Evolutionary conservation across 1,284 basidiomycete genomes (phyloP).

Genomic region (Lentinus polychrous): DNA sequence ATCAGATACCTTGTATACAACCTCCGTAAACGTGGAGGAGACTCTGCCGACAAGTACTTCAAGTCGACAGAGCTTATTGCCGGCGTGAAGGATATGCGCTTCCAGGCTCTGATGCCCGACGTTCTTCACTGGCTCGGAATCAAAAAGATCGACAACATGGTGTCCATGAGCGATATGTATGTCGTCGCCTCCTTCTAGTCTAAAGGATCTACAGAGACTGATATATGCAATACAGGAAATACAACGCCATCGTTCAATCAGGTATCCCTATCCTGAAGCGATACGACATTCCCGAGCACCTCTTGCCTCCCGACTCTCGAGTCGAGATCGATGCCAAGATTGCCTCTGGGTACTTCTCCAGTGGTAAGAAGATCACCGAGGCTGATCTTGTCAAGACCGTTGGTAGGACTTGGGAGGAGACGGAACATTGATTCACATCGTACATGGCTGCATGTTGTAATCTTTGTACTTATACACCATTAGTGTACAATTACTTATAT

Average conservation of each 20-base stretch:
- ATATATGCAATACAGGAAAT: slow-evolving; percentile 63
- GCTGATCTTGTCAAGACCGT: slow-evolving; percentile 81
- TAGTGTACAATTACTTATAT: no score
- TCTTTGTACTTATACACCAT: no score
- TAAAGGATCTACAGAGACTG: background rate
- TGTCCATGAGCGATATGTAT: slow-evolving; percentile 88
- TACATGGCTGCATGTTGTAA: no score
- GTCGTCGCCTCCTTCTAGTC: slow-evolving; percentile 15
- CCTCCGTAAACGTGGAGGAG: slow-evolving; percentile 89
- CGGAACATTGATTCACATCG: slow-evolving; percentile 48
- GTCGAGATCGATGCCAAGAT: slow-evolving; percentile 97
- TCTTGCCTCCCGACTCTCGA: slow-evolving; percentile 86
- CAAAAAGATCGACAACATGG: slow-evolving; percentile 82
- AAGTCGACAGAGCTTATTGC: slow-evolving; percentile 90
- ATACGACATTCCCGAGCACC: slow-evolving; percentile 82
- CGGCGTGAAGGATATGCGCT: slow-evolving; percentile 93
- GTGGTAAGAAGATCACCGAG: slow-evolving; percentile 68
- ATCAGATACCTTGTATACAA: slow-evolving; percentile 88
- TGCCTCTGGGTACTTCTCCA: slow-evolving; percentile 86
- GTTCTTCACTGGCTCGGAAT: slow-evolving; percentile 93
- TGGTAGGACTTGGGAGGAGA: slow-evolving; percentile 85
- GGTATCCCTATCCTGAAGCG: slow-evolving; percentile 81
- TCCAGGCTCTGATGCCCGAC: slow-evolving; percentile 96
- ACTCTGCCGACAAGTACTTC: slow-evolving; percentile 92
- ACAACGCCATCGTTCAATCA: slow-evolving; percentile 84